Evolutionary conservation across 257 asterid genomes (phyloP), one percentile per base, ranked within the genome.

Genomic region (Fraxinus cuspidata): DNA sequence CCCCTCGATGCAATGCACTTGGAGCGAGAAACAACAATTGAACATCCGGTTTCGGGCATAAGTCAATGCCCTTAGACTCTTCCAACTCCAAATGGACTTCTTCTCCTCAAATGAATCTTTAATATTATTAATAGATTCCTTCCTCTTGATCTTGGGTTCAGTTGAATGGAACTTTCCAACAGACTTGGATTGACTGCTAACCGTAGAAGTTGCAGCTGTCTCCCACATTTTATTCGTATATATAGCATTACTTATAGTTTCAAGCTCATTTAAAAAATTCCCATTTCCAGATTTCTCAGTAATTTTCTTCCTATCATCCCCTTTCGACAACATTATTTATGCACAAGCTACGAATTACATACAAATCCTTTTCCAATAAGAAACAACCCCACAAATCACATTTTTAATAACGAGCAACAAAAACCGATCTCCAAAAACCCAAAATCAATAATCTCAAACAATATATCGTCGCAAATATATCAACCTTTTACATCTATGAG

Each of bases 11-110:
- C 93, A 89, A 83, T 95, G 97, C 66, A 93, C 96, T 66, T 85
- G 89, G 68, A 95, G 92, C 3, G 98, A 84, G 84, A 95, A 95
- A 77, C 90, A 79, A 75, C 94, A 90, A 78, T 81, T 80, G 78
- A 95, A 95, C 82, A 89, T 86, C 5, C 91, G 88, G 84, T 81
- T 88, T 32, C 93, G 86, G 75, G 80, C 88, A 76, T 84, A 77
- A 29, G 97, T 90, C 78, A 93, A 85, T 16, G 99, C 88, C 89
- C 88, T 93, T 35, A 95, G 80, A 47, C 93, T 85, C 85, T 89
- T 90, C 99, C 99, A 95, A 81, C 97, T 90, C 99, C 99, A 95
- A 77, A 90, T 88, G 5, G 99, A 84, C 82, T 87, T 89, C 86
- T 91, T 91, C 78, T 87, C 89, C 4, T 92, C 94, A 19, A 51